phyloP scores from a whole-genome alignment of 1,284 basidiomycete species.

The Ganoderma leucocontextum region DNA sequence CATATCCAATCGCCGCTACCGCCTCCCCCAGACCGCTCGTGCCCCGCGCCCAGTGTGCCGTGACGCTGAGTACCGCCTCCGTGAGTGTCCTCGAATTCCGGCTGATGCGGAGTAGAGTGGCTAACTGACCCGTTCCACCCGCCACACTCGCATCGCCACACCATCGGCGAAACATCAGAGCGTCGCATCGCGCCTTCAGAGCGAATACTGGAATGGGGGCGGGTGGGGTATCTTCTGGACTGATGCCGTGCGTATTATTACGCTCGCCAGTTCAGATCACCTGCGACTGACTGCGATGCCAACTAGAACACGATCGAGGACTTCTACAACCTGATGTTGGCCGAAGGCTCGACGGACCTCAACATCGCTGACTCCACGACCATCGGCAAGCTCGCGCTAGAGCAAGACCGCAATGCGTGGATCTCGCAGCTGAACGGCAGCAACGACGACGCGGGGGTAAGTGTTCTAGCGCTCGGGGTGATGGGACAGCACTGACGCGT shows the following conservation, averaged over 20 bases:
- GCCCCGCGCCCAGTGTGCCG: slow-evolving; percentile 21
- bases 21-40: slow-evolving; percentile 10
- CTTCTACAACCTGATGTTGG: slow-evolving; percentile 61
- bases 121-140: neutral
- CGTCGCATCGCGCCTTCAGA: slow-evolving; percentile 52
- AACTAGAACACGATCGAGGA: slow-evolving; percentile 61
- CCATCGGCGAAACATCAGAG: slow-evolving; percentile 37
- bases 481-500: neutral
- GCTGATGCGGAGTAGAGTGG: neutral
- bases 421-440: slow-evolving; percentile 49
- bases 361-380: slow-evolving; percentile 51
- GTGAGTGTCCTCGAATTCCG: slow-evolving; percentile 5
- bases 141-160: neutral
- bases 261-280: neutral
- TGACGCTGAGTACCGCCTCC: slow-evolving; percentile 20
- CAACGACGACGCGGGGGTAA: slow-evolving; percentile 60
- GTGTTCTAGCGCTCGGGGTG: slow-evolving; percentile 9
- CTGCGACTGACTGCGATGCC: neutral
- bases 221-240: slow-evolving; percentile 51
- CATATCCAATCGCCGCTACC: slow-evolving; percentile 3
- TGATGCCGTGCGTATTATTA: slow-evolving; percentile 50
- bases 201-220: slow-evolving; percentile 53
- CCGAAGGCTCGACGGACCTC: slow-evolving; percentile 48
- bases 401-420: slow-evolving; percentile 49
- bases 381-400: slow-evolving; percentile 51